Evolutionary conservation across 1,284 basidiomycete genomes (phyloP), one percentile per base, ranked within the genome.

Genomic region (Cutaneotrichosporon dermatis): DNA sequence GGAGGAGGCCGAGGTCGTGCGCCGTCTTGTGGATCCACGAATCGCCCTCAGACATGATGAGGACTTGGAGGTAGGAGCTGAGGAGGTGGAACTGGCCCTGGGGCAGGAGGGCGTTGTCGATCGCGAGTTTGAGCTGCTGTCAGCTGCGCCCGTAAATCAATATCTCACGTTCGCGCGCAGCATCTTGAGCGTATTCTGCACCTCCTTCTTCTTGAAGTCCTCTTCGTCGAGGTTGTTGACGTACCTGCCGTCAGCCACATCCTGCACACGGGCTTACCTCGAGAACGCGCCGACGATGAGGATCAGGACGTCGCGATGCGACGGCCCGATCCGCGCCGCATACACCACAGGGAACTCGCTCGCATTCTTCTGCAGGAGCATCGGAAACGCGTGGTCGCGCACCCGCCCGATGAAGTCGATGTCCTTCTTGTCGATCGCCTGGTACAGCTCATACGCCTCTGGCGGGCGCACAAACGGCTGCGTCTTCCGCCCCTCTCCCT

Each of bases 1-100:
- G 63, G 4, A 74, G 55, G 12, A 79, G 68, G 0, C 72, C 68
- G 15, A 78, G 60, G 44, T 77, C 76, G 65, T 75, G 68, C 4
- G 71, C 64, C 4, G 72, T 60, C 57, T 73, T 74, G 55, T 72
- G 65, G 6, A 78, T 58, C 66, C 72, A 79, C 4, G 65, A 34
- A 61, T 78, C 76, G 50, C 77, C 76, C 65, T 79, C 77, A 5
- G 76, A 77, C 77, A 79, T 79, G 67, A 79, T 77, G 13, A 79
- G 69, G 16, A 79, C 76, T 66, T 79, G 77, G 37, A 79, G 70
- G 61, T 79, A 79, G 2, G 72, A 75, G 0, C 74, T 72, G 16
- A 79, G 71, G n/a, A 79, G 69, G 50, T 55, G 68, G 51, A 41
- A 65, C 12, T 54, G 42, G 11, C 42, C 66, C 1, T 69, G 60